Conservation (phyloP, 148 eudicot genomes). For the Cornus florida region DNA sequence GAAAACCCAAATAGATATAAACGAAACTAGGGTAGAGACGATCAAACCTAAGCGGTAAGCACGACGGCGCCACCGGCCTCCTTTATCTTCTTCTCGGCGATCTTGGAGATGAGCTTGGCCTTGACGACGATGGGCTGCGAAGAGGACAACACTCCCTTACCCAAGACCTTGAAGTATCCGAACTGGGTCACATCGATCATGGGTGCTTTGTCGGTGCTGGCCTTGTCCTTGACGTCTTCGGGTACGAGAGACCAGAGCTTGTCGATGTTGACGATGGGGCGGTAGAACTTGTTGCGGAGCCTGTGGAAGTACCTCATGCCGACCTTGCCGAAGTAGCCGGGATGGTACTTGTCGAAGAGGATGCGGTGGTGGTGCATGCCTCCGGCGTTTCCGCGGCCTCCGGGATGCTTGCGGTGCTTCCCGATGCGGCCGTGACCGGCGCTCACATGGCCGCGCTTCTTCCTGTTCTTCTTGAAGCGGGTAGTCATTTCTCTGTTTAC, state of each 20-base stretch:
- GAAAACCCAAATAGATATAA: neutral
- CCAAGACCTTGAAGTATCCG: constrained; percentile 36
- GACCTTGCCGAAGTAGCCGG: constrained; percentile 54
- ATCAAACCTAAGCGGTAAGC: constrained; percentile 38
- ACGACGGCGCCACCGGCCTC: constrained; percentile 54
- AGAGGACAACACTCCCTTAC: constrained; percentile 21
- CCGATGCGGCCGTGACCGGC: constrained; percentile 33
- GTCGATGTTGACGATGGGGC: constrained; percentile 40
- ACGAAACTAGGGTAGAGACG: neutral
- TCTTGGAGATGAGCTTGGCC: constrained; percentile 36
- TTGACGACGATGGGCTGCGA: constrained; percentile 27
- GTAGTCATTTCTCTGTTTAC: constrained; percentile 27
- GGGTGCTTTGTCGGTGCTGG: constrained; percentile 16
- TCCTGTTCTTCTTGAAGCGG: constrained; percentile 33
- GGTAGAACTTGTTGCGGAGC: constrained; percentile 49
- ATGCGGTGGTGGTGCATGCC: constrained; percentile 61
- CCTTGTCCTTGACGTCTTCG: constrained; percentile 24
- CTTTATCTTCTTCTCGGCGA: constrained; percentile 53
- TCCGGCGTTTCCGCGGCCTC: constrained; percentile 54
- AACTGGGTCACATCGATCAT: constrained; percentile 34
- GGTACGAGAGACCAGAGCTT: constrained; percentile 37
- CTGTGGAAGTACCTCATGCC: constrained; percentile 55
- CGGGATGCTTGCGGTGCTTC: constrained; percentile 51
- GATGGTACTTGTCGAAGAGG: constrained; percentile 60
- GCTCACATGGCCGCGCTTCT: constrained; percentile 43